Percentiles rank a stretch among this genome's conserved stretches.
Conservation (phyloP, 164 flowering plant species). For the Cinnamomum chago region DNA sequence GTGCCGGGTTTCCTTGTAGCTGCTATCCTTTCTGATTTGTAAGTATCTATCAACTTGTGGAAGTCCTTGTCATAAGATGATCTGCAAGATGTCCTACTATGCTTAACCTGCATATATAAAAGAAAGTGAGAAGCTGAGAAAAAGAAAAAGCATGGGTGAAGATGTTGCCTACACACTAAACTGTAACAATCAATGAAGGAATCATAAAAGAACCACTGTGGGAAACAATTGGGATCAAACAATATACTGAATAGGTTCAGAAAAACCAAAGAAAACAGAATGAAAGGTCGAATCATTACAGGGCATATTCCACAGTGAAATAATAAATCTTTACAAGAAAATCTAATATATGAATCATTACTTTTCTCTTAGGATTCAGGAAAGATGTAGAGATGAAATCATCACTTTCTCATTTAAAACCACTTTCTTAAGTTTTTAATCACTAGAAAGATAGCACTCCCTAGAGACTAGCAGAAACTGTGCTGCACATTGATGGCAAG, state of each 20-base stretch:
- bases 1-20: constrained; percentile 17
- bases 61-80: constrained; percentile 67
- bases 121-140: background rate
- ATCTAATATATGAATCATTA: no score
- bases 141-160: background rate
- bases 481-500: background rate
- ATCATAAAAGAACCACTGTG: background rate
- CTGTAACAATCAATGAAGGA: background rate
- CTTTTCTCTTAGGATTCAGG: background rate
- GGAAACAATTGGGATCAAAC: background rate
- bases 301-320: background rate
- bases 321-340: background rate
- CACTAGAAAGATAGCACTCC: background rate
- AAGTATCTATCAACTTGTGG: constrained; percentile 45
- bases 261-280: no score
- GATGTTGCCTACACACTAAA: background rate
- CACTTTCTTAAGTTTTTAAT: background rate
- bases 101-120: constrained; percentile 55
- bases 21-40: constrained; percentile 28
- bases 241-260: background rate
- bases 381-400: background rate
- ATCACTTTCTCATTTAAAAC: background rate
- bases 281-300: no score
- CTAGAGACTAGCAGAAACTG: background rate
- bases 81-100: constrained; percentile 59